phyloP scores from a whole-genome alignment of 176 grass and related monocot species.

The Melocanna baccifera region DNA sequence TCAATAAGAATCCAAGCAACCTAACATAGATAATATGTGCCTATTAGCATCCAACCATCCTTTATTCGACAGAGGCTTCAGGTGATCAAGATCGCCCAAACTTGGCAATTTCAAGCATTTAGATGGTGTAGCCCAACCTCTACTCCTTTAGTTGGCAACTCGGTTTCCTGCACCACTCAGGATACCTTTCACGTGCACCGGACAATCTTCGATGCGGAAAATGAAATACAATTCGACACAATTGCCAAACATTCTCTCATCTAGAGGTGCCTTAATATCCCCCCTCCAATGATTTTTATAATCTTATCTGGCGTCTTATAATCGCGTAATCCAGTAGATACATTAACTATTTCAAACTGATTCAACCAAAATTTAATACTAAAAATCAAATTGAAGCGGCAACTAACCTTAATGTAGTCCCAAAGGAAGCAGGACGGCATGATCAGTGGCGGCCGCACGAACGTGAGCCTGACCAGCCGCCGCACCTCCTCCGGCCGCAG shows the following conservation, averaged over 20 bases:
- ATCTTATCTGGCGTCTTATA: background rate
- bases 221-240: background rate
- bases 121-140: background rate
- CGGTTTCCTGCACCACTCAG: background rate
- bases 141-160: background rate
- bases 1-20: background rate
- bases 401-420: constrained; percentile 78
- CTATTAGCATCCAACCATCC: background rate
- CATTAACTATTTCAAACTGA: background rate
- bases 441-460: constrained; percentile 59
- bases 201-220: background rate
- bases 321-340: background rate
- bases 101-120: background rate
- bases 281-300: background rate
- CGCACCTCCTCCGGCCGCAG: constrained; percentile 67
- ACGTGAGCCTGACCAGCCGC: constrained; percentile 75
- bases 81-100: background rate
- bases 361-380: background rate
- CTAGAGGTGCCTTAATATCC: too few species aligned
- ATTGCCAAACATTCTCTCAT: background rate
- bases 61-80: background rate
- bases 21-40: background rate
- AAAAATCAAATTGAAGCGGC: background rate
- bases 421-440: constrained; percentile 90
- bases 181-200: background rate